A percentile compares a stretch with the other conserved stretches of the same genome.
Evolutionary conservation across 495 filamentous ascomycete genomes (phyloP).

Genomic region (Ascobolus immersus): DNA sequence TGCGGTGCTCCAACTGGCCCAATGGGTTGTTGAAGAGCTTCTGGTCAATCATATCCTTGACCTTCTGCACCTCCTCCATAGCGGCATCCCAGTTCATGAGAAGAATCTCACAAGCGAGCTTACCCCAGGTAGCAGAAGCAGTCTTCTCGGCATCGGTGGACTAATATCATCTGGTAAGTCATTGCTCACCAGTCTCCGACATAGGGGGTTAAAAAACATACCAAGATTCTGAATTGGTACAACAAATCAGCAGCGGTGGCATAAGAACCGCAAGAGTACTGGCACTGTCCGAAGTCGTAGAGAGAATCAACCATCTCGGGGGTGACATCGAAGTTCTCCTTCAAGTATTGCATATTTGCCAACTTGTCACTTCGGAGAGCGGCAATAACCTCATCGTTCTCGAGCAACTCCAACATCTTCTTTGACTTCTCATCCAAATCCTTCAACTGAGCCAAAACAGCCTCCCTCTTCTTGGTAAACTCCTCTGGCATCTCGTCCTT

Average conservation of each 20-base stretch:
- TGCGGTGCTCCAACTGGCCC: constrained; percentile 78
- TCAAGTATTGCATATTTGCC: constrained; percentile 84
- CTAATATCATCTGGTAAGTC: constrained; percentile 14
- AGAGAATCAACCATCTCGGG: constrained; percentile 82
- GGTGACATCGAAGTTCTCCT: constrained; percentile 82
- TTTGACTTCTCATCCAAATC: constrained; percentile 57
- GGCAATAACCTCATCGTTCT: constrained; percentile 61
- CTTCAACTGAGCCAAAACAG: constrained; percentile 57
- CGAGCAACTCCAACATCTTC: constrained; percentile 62
- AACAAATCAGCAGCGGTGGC: constrained; percentile 62
- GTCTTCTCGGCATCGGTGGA: constrained; percentile 97
- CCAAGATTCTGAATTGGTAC: constrained; percentile 82
- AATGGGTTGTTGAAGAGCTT: constrained; percentile 78
- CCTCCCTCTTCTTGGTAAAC: constrained; percentile 64
- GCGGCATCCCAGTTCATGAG: constrained; percentile 78
- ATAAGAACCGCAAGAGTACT: constrained; percentile 91
- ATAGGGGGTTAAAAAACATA: constrained; percentile 1
- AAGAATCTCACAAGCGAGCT: constrained; percentile 80
- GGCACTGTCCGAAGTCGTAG: constrained; percentile 81
- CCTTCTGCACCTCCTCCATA: constrained; percentile 85
- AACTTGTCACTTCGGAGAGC: constrained; percentile 86
- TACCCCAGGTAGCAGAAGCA: constrained; percentile 81
- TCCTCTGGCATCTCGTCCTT: constrained; percentile 55
- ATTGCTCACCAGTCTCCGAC: background rate
- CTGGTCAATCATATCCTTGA: constrained; percentile 71